A percentile compares a stretch with the other conserved stretches of the same genome.
Evolutionary conservation across 2,329 filamentous ascomycete species (phyloP).

Genomic region (Zymoseptoria passerinii): DNA sequence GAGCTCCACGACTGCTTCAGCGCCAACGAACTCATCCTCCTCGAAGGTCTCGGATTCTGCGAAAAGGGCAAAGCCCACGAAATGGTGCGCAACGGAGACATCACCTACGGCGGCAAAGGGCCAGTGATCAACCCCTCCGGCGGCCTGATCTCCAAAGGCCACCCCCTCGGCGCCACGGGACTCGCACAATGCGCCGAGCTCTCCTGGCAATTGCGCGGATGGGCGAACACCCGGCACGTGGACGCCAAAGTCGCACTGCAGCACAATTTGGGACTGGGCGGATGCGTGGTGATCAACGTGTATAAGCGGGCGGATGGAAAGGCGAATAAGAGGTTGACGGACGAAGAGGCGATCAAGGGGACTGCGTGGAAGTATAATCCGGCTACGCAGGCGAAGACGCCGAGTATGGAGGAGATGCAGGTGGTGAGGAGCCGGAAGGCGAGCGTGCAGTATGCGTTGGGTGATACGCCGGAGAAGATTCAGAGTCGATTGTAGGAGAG

Average conservation of each 20-base stretch:
- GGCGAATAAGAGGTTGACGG: constrained; percentile 51
- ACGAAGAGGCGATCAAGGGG: constrained; percentile 57
- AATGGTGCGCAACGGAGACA: constrained; percentile 76
- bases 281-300: constrained; percentile 82
- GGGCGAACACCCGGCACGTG: constrained; percentile 82
- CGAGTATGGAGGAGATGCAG: constrained; percentile 67
- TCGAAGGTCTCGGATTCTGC: constrained; percentile 74
- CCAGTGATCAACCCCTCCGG: constrained; percentile 88
- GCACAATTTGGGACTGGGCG: constrained; percentile 88
- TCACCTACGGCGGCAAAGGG: constrained; percentile 75
- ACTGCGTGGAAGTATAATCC: constrained; percentile 79
- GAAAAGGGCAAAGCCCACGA: constrained; percentile 82
- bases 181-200: constrained; percentile 91
- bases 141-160: constrained; percentile 90
- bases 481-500: constrained; percentile 52
- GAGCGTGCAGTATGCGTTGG: constrained; percentile 63
- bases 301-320: constrained; percentile 77
- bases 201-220: constrained; percentile 83
- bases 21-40: constrained; percentile 83
- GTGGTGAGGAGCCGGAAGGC: constrained; percentile 61
- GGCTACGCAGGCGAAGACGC: constrained; percentile 79
- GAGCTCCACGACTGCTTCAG: constrained; percentile 97
- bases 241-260: constrained; percentile 66
- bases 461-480: constrained; percentile 67
- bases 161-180: constrained; percentile 89